Conservation (phyloP, 106 monocot species). For the Iris macrosiphon region DNA sequence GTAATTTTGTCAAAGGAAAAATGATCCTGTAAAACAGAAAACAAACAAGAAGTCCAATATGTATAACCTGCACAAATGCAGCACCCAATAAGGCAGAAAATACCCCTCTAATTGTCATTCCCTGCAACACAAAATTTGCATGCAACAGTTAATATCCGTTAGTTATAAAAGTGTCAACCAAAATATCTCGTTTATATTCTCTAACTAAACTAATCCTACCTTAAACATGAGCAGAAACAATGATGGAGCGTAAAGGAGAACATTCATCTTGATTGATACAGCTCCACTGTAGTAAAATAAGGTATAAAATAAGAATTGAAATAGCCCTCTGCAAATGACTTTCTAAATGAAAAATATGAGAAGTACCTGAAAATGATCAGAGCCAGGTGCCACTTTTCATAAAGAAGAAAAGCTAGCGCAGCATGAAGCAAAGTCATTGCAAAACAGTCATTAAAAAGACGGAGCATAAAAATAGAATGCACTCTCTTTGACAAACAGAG, state of each 20-base stretch:
- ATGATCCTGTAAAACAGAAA: too few relatives aligned
- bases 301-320: background rate
- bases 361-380: constrained; percentile 85
- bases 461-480: constrained; percentile 95
- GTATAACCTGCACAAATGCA: constrained; percentile 83
- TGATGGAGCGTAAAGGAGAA: constrained; percentile 92
- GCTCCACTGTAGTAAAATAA: constrained; percentile 47
- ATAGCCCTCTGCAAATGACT: background rate
- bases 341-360: background rate
- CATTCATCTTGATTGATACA: constrained; percentile 98
- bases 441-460: constrained; percentile 97
- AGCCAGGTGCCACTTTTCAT: constrained; percentile 72
- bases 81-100: constrained; percentile 66
- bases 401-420: constrained; percentile 54
- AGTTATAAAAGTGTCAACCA: too few relatives aligned
- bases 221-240: constrained; percentile 88
- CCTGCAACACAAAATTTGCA: constrained; percentile 29
- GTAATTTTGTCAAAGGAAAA: too few relatives aligned
- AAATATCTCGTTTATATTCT: too few relatives aligned
- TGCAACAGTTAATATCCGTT: constrained; percentile 3
- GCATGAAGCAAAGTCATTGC: constrained; percentile 82
- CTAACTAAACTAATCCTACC: too few relatives aligned
- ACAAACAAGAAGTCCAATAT: background rate
- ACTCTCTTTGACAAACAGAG: constrained; percentile 93
- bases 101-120: constrained; percentile 55